A percentile compares a stretch with the other conserved stretches of the same genome.
These are phyloP conservation scores for Colletotrichum sp. DNA, from an alignment of 2,329 filamentous ascomycete species.

Conservation along the genomic window DNA sequence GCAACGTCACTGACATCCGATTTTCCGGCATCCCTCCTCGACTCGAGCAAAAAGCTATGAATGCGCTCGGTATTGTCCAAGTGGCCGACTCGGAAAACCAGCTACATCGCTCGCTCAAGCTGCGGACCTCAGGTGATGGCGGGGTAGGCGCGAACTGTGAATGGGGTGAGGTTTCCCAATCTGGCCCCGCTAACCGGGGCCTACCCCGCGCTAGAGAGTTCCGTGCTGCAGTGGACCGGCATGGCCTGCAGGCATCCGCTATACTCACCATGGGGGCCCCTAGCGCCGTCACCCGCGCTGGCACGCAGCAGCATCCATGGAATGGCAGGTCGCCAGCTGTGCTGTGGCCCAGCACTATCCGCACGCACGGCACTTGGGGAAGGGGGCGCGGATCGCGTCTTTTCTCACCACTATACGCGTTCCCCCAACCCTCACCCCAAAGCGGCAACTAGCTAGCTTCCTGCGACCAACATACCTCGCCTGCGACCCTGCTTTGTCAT, in stretches of 20 bases:
- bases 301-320: not conserved
- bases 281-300: not conserved
- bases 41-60: not conserved
- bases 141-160: conserved; percentile 10
- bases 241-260: conserved; percentile 5
- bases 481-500: not conserved
- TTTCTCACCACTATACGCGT: not conserved
- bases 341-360: not conserved
- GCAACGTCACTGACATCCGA: not conserved
- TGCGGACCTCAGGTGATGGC: conserved; percentile 8
- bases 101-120: not conserved
- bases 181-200: conserved; percentile 1
- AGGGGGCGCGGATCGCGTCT: not conserved
- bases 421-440: not conserved
- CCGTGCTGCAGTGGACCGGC: not conserved
- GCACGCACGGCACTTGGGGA: not conserved
- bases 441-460: not conserved
- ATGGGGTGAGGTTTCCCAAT: conserved; percentile 17
- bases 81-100: not conserved
- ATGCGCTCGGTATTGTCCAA: not conserved
- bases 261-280: not conserved
- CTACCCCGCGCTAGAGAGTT: conserved; percentile 17
- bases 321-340: not conserved
- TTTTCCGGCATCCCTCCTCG: not conserved
- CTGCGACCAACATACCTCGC: not conserved